Evolutionary conservation across 805 yeast genomes (phyloP).

Genomic region (Starmera caribaea): DNA sequence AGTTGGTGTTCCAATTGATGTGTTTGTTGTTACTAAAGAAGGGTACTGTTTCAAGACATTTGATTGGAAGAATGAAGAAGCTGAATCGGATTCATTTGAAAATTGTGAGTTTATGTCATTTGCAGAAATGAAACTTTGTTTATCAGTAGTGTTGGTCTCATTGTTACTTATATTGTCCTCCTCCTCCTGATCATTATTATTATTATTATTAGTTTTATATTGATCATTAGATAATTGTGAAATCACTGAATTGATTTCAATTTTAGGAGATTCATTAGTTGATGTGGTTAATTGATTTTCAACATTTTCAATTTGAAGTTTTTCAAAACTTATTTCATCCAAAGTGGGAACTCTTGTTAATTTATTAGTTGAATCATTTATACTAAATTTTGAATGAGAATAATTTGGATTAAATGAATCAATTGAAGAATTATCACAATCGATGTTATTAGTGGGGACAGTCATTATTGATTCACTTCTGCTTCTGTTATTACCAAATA

Average conservation of each 20-base stretch:
- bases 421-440: conserved; percentile 1
- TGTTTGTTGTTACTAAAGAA: background rate
- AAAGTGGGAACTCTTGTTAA: conserved; percentile 8
- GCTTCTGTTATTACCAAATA: too few relatives aligned
- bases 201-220: background rate
- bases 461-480: too few relatives aligned
- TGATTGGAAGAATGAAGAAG: background rate
- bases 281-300: background rate
- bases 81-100: too few relatives aligned
- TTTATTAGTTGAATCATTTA: background rate
- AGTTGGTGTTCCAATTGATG: conserved; percentile 2
- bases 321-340: conserved; percentile 1
- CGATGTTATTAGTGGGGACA: background rate
- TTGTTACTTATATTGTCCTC: too few relatives aligned
- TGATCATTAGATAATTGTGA: background rate
- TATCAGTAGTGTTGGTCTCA: background rate
- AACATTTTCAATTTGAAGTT: background rate
- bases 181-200: background rate
- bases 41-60: background rate
- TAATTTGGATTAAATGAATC: conserved; percentile 1
- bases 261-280: background rate
- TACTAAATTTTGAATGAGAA: background rate
- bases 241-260: background rate
- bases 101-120: background rate
- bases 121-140: background rate